Conservation (phyloP, 305 asterid species). For the Fraxinus albicans region DNA sequence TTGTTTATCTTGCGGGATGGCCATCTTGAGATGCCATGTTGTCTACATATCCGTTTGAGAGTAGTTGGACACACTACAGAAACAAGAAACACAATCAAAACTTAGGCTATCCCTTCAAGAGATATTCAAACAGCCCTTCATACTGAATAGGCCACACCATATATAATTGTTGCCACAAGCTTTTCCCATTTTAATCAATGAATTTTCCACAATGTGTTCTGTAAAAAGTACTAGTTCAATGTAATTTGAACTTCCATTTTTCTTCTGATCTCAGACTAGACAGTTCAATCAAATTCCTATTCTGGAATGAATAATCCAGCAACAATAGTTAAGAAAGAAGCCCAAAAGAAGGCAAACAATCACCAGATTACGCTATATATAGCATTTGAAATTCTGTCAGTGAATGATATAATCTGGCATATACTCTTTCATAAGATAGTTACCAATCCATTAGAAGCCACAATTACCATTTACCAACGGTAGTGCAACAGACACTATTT, state of each 20-base stretch:
- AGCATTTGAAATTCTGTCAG: not conserved
- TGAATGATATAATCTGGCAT: not conserved
- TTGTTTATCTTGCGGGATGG: conserved; percentile 94
- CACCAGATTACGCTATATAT: not conserved
- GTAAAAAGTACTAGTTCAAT: not conserved
- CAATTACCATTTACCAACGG: not conserved
- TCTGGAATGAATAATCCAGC: not conserved
- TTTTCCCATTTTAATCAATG: not conserved
- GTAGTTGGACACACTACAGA: conserved; percentile 88
- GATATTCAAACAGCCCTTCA: not conserved
- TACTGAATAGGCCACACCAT: not conserved
- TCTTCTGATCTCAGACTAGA: not conserved
- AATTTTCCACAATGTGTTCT: not conserved
- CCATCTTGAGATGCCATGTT: conserved; percentile 92
- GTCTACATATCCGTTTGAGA: conserved; percentile 89
- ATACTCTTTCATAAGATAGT: not conserved
- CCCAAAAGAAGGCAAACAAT: not conserved
- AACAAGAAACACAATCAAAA: conserved; percentile 17
- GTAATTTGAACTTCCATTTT: not conserved
- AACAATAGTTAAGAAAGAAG: not conserved
- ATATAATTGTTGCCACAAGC: not conserved
- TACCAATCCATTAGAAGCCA: not conserved
- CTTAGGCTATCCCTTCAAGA: not conserved
- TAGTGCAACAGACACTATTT: not conserved
- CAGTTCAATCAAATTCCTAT: not conserved